phyloP scores from a whole-genome alignment of 2,329 filamentous ascomycete species.

The Phyllosticta capitalensis region DNA sequence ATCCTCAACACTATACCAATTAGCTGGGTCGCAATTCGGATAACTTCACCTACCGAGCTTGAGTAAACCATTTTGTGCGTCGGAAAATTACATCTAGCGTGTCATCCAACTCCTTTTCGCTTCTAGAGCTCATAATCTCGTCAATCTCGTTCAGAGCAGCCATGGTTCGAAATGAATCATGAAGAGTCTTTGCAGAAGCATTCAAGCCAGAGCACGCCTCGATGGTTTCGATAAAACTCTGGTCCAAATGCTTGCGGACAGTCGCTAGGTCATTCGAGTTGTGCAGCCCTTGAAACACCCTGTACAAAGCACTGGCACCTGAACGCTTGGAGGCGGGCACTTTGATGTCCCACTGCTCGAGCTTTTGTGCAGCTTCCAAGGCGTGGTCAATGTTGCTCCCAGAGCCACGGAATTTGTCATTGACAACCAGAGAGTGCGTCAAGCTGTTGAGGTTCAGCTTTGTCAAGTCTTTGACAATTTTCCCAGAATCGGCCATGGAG shows the following conservation, averaged over 20 bases:
- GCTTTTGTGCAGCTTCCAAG: conserved; percentile 66
- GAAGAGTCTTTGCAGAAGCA: conserved; percentile 44
- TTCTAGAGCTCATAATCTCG: conserved; percentile 57
- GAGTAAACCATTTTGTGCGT: conserved; percentile 71
- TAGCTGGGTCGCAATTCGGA: not conserved
- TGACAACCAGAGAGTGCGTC: conserved; percentile 67
- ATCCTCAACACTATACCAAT: conserved; percentile 49
- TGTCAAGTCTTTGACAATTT: conserved; percentile 67
- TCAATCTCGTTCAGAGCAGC: conserved; percentile 74
- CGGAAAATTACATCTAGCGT: conserved; percentile 54
- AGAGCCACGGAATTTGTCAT: conserved; percentile 51
- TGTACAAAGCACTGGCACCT: conserved; percentile 64
- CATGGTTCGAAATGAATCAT: conserved; percentile 50
- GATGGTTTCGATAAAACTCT: conserved; percentile 45
- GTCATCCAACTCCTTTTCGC: conserved; percentile 50
- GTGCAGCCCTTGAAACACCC: conserved; percentile 69
- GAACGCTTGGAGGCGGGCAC: conserved; percentile 49
- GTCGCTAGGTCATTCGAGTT: conserved; percentile 49
- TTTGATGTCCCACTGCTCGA: conserved; percentile 89
- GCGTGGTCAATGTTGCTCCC: conserved; percentile 58
- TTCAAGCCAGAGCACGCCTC: conserved; percentile 21
- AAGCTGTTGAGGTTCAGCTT: conserved; percentile 76
- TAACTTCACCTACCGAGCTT: conserved; percentile 54
- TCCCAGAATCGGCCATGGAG: conserved; percentile 52
- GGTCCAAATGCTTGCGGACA: conserved; percentile 51